Percentiles rank a stretch among this genome's conserved stretches.
phyloP scores from a whole-genome alignment of 2,329 filamentous ascomycete species.

The Fusarium euwallaceae region DNA sequence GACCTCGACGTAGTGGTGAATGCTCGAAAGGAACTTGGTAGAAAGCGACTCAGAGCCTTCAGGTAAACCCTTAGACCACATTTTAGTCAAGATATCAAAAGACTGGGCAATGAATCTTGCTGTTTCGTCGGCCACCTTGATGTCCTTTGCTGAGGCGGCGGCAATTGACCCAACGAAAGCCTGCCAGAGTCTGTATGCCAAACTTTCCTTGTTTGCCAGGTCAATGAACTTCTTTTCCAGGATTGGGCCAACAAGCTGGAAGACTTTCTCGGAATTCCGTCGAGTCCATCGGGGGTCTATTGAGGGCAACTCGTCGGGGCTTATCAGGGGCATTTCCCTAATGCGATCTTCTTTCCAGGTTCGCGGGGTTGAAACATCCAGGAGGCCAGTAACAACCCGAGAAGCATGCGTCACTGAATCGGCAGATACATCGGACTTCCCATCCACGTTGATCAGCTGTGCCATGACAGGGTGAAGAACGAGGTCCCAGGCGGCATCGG shows the following conservation, averaged over 20 bases:
- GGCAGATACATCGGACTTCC: conserved; percentile 55
- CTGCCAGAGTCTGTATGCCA: conserved; percentile 68
- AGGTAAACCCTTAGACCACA: conserved; percentile 67
- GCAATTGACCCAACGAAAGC: conserved; percentile 73
- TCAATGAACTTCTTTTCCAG: conserved; percentile 73
- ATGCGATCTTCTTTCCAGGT: conserved; percentile 83
- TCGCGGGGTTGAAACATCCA: conserved; percentile 69
- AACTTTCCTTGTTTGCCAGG: conserved; percentile 71
- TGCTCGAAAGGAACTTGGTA: conserved; percentile 67
- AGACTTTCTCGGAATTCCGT: conserved; percentile 74
- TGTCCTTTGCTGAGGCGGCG: conserved; percentile 83
- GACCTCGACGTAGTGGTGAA: conserved; percentile 63
- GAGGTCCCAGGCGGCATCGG: conserved; percentile 84
- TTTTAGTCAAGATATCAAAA: conserved; percentile 74
- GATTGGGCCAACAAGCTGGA: conserved; percentile 71
- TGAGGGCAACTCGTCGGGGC: conserved; percentile 81
- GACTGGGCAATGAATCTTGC: conserved; percentile 82
- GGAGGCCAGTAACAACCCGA: conserved; percentile 77
- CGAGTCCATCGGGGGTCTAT: conserved; percentile 91
- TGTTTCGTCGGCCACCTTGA: conserved; percentile 88
- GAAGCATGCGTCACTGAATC: conserved; percentile 72
- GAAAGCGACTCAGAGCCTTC: conserved; percentile 61
- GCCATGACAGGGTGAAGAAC: conserved; percentile 76
- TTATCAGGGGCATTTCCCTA: conserved; percentile 68
- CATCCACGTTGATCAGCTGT: conserved; percentile 62